phyloP scores from a whole-genome alignment of 2,329 filamentous ascomycete species.

The Cryphonectria carpinicola region DNA sequence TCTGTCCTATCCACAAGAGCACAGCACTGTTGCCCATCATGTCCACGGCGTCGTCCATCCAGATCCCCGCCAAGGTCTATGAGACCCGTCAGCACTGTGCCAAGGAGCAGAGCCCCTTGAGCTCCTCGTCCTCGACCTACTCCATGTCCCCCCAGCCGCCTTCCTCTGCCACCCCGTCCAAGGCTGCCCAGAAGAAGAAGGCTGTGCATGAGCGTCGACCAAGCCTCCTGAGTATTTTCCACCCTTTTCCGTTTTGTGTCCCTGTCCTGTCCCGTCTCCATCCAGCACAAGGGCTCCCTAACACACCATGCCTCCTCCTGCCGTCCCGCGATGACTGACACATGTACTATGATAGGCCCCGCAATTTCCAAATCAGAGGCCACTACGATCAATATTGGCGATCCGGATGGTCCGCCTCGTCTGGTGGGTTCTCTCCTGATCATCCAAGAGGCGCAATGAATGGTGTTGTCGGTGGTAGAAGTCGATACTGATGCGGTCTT shows the following conservation, averaged over 20 bases:
- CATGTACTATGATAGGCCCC: constrained; percentile 54
- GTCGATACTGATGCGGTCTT: neutral
- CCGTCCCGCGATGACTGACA: constrained; percentile 28
- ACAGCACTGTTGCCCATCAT: constrained; percentile 43
- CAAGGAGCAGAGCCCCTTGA: constrained; percentile 47
- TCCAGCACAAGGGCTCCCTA: neutral
- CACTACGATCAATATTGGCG: constrained; percentile 79
- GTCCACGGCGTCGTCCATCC: constrained; percentile 65
- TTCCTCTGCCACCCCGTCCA: constrained; percentile 43
- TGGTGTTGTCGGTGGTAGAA: neutral
- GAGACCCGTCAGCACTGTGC: constrained; percentile 41
- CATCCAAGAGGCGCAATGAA: neutral
- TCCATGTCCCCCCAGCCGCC: constrained; percentile 59
- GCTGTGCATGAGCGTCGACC: constrained; percentile 59
- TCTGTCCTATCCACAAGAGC: neutral
- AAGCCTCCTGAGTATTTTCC: constrained; percentile 62
- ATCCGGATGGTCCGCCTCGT: constrained; percentile 72
- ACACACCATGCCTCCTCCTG: neutral
- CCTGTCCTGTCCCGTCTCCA: constrained; percentile 30
- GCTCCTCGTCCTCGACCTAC: constrained; percentile 59
- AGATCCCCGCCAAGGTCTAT: constrained; percentile 58
- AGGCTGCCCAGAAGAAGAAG: constrained; percentile 46
- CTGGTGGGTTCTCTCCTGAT: constrained; percentile 56
- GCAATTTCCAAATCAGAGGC: constrained; percentile 75
- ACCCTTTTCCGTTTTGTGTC: neutral